Evolutionary conservation across 148 eudicot genomes (phyloP).

Genomic region (Polygonum maritimum): DNA sequence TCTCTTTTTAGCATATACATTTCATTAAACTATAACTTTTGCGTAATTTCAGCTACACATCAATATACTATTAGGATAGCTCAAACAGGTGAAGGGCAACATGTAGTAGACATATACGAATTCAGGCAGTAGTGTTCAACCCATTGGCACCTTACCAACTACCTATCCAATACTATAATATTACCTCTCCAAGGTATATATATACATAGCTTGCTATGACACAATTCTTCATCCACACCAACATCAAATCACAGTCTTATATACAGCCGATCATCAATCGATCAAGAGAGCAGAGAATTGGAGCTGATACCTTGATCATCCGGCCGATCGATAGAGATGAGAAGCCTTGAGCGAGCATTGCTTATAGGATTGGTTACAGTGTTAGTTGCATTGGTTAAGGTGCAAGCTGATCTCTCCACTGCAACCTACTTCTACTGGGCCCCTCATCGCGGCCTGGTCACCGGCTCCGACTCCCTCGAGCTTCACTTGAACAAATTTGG

Average conservation of each 20-base stretch:
- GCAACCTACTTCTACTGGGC: conserved; percentile 17
- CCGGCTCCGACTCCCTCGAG: conserved; percentile 9
- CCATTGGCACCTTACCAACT: too few species aligned
- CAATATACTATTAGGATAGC: too few species aligned
- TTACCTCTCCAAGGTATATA: too few species aligned
- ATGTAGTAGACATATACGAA: too few species aligned
- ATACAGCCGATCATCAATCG: not conserved
- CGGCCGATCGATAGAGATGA: not conserved
- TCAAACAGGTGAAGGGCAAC: too few species aligned
- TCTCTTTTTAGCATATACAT: too few species aligned
- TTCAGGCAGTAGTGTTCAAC: too few species aligned
- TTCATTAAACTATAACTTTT: too few species aligned
- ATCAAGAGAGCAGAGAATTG: not conserved
- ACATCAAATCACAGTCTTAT: not conserved
- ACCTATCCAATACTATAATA: too few species aligned
- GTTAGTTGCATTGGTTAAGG: not conserved
- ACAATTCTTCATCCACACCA: not conserved
- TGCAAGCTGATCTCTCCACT: not conserved
- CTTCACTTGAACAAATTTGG: conserved; percentile 13
- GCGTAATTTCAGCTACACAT: too few species aligned
- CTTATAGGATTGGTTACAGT: not conserved
- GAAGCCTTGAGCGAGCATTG: not conserved
- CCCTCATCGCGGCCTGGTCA: conserved; percentile 9
- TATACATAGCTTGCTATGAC: not conserved
- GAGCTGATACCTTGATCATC: not conserved